Evolutionary conservation across 495 filamentous ascomycete genomes (phyloP).

Genomic region (Penicillium cataractarum): DNA sequence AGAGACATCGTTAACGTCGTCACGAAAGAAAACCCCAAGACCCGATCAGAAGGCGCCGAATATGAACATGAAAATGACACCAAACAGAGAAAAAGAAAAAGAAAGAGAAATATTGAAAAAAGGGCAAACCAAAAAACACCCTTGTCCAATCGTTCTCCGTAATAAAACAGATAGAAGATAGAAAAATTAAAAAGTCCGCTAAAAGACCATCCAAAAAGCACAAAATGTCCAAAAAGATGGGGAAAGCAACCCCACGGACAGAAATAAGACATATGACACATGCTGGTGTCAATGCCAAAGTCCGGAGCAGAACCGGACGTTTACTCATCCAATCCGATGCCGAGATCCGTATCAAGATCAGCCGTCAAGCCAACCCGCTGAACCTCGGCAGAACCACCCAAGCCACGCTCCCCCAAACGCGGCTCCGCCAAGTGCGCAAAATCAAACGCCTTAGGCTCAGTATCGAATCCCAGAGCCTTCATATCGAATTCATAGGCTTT

Average conservation of each 20-base stretch:
- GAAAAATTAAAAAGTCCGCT: slow-evolving; percentile 16
- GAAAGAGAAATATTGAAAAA: not conserved
- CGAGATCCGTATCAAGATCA: slow-evolving; percentile 39
- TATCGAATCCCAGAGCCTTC: slow-evolving; percentile 35
- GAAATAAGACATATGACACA: slow-evolving; percentile 8
- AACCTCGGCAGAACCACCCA: slow-evolving; percentile 20
- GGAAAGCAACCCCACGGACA: slow-evolving; percentile 9
- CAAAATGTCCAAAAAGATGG: slow-evolving; percentile 5
- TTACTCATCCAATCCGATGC: slow-evolving; percentile 29
- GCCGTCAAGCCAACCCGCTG: slow-evolving; percentile 23
- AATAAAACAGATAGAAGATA: slow-evolving; percentile 19
- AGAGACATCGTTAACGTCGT: slow-evolving; percentile 17
- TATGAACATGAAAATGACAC: not conserved
- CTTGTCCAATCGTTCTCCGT: slow-evolving; percentile 6
- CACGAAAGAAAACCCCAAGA: not conserved
- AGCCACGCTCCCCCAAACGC: not conserved
- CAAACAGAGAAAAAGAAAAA: not conserved
- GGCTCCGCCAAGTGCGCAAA: slow-evolving; percentile 30
- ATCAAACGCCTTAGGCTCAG: slow-evolving; percentile 35
- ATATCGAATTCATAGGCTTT: slow-evolving; percentile 33
- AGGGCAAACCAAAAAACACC: slow-evolving; percentile 1
- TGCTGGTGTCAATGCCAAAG: not conserved
- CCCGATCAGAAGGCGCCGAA: not conserved
- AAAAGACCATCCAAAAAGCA: slow-evolving; percentile 11
- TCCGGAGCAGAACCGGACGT: not conserved